Base-by-base conservation (phyloP, 371 early-diverging fungal species). In the Apophysomyces sp. region DNA sequence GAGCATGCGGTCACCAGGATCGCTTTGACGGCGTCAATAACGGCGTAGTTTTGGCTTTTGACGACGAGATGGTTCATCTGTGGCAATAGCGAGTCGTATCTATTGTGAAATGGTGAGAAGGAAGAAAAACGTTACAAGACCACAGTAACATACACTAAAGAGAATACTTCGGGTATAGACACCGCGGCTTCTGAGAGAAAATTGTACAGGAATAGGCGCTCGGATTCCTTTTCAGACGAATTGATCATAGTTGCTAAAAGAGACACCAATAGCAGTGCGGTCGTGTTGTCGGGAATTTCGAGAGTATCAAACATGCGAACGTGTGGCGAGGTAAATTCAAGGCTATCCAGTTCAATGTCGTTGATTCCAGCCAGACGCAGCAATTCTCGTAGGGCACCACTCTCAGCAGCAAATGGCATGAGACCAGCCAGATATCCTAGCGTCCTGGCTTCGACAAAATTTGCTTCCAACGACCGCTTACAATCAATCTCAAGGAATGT, bases 1-100 rank as follows among this genome's bases (percentile, higher is more conserved):
- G 88, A 85, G 18, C 88, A 83, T 29, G 89, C 87, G 0, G 90
- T 86, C 52, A 88, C 77, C n/a, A 90, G 73, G 65, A 93, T 91
- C 1, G 81, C 75, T 28, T 85, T 81, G 6, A 85, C 79, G 4
- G 83, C 63, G 11, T 81, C 76, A 18, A 83, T 55, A 15, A 84
- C 41, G 3, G 72, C 67, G 3, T 73, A 60, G 32, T 81, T 75
- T 24, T 86, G 78, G 56, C 76, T 80, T 5, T 72, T 72, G 26
- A 74, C 61, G 26, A 85, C 69, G 49, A 82, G 70, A 9, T 73
- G 69, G 18, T 74, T 78, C 77, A 86, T 78, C 41, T 83, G 73
- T 1, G 83, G 81, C 29, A 82, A 55, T 2, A 86, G 66, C 2
- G 76, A 64, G 24, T 84, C 83, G 60, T 83, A 87, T 15, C 73